These are phyloP conservation scores for Quercus phellos DNA, from an alignment of 331 rosid genomes.

Conservation along the genomic window DNA sequence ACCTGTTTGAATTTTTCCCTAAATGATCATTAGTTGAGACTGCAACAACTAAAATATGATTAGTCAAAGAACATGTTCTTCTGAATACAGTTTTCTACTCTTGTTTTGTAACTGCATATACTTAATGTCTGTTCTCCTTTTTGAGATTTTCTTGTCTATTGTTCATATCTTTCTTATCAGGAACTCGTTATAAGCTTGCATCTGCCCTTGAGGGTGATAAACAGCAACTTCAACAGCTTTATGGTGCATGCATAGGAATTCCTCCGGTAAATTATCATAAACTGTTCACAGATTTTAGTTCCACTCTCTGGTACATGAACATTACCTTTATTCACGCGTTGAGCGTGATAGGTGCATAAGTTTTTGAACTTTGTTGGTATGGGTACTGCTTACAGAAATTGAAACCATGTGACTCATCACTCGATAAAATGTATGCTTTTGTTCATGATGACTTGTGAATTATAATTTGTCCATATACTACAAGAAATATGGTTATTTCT, in stretches of 20 bases:
- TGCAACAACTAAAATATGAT: background rate
- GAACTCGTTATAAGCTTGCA: background rate
- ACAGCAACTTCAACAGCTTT: slow-evolving; percentile 7
- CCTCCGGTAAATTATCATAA: slow-evolving; percentile 4
- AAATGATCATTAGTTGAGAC: background rate
- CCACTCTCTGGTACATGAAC: background rate
- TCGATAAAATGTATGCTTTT: background rate
- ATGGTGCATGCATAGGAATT: slow-evolving; percentile 16
- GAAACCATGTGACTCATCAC: background rate
- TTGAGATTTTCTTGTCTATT: background rate
- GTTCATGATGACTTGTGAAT: background rate
- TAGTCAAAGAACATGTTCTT: background rate
- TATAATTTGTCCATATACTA: background rate
- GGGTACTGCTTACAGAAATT: background rate
- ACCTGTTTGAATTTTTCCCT: background rate
- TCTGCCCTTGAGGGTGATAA: slow-evolving; percentile 6
- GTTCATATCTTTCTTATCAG: slow-evolving; percentile 8
- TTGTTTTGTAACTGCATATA: background rate
- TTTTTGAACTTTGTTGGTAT: background rate
- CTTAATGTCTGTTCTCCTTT: background rate
- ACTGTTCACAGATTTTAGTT: background rate
- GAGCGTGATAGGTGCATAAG: background rate
- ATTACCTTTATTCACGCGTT: background rate
- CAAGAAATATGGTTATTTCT: background rate
- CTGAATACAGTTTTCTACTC: background rate